A percentile compares a stretch with the other conserved stretches of the same genome.
Evolutionary conservation across 768 basidiomycete genomes (phyloP).

Genomic region (Mycena pura): DNA sequence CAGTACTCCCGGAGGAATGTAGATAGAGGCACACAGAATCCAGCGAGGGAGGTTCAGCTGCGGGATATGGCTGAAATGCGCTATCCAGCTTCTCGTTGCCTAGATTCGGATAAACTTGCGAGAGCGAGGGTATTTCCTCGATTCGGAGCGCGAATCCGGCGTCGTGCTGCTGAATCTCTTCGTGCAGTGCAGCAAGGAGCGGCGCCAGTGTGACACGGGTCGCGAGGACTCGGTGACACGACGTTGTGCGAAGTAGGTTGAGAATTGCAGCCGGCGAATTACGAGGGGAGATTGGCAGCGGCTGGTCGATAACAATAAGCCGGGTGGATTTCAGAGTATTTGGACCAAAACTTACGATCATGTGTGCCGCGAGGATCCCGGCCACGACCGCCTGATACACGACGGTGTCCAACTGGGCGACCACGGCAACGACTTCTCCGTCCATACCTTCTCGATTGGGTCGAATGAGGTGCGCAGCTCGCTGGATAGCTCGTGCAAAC

Average conservation of each 20-base stretch:
- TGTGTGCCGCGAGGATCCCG: slow-evolving; percentile 36
- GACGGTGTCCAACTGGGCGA: slow-evolving; percentile 38
- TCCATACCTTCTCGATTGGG: slow-evolving; percentile 23
- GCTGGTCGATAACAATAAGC: no score
- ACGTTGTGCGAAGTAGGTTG: slow-evolving; percentile 38
- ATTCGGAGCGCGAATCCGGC: slow-evolving; percentile 14
- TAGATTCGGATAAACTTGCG: slow-evolving; percentile 35
- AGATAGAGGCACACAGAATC: slow-evolving; percentile 18
- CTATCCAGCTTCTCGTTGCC: slow-evolving; percentile 28
- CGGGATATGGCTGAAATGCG: slow-evolving; percentile 14
- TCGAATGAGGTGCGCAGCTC: slow-evolving; percentile 33
- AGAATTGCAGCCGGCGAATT: slow-evolving; percentile 42
- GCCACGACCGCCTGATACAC: slow-evolving; percentile 34
- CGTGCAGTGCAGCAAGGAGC: slow-evolving; percentile 30
- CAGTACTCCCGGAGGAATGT: slow-evolving; percentile 43
- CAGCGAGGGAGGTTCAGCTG: background rate
- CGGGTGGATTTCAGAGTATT: background rate
- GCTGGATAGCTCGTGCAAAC: slow-evolving; percentile 33
- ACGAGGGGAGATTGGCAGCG: slow-evolving; percentile 44
- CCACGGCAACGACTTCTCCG: slow-evolving; percentile 37
- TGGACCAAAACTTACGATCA: slow-evolving; percentile 34
- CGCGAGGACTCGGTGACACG: slow-evolving; percentile 39
- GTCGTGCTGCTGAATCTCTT: slow-evolving; percentile 11
- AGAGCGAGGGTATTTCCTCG: slow-evolving; percentile 25
- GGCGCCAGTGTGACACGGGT: slow-evolving; percentile 31